These are phyloP conservation scores for Suhomyces guaymorum DNA, from an alignment of 1,139 yeast species.

Conservation along the genomic window DNA sequence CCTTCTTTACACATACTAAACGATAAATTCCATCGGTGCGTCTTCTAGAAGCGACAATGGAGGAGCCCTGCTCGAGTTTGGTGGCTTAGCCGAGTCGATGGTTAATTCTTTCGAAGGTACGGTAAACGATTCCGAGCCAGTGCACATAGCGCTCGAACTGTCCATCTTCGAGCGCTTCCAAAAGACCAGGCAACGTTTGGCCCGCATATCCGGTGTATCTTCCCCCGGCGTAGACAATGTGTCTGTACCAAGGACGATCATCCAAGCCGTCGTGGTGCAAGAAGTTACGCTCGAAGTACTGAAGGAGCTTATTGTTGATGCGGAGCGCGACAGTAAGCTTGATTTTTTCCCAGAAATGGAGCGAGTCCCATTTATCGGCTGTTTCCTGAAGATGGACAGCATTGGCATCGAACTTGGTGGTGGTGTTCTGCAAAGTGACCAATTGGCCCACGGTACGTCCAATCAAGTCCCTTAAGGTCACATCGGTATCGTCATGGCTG, in stretches of 20 bases:
- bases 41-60: too few relatives aligned
- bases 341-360: slow-evolving; percentile 44
- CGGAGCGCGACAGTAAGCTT: slow-evolving; percentile 35
- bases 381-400: slow-evolving; percentile 35
- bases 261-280: slow-evolving; percentile 62
- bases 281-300: slow-evolving; percentile 67
- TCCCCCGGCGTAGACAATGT: slow-evolving; percentile 80
- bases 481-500: slow-evolving; percentile 17
- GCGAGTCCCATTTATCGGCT: slow-evolving; percentile 35
- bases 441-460: slow-evolving; percentile 29
- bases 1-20: too few relatives aligned
- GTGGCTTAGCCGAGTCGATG: slow-evolving; percentile 1
- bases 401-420: slow-evolving; percentile 40
- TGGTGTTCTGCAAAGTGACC: slow-evolving; percentile 24
- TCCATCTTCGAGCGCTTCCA: slow-evolving; percentile 75
- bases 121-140: slow-evolving; percentile 57
- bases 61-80: too few relatives aligned
- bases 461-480: slow-evolving; percentile 33
- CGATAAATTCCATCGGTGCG: too few relatives aligned
- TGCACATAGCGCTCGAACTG: slow-evolving; percentile 53
- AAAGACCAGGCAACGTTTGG: slow-evolving; percentile 75
- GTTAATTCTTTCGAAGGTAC: slow-evolving; percentile 34
- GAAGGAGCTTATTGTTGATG: slow-evolving; percentile 45
- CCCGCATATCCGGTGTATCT: slow-evolving; percentile 86
- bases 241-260: slow-evolving; percentile 82